Percentiles rank a stretch among this genome's conserved stretches.
Conservation (phyloP, 164 flowering plant species). For the Stephania cephalantha region DNA sequence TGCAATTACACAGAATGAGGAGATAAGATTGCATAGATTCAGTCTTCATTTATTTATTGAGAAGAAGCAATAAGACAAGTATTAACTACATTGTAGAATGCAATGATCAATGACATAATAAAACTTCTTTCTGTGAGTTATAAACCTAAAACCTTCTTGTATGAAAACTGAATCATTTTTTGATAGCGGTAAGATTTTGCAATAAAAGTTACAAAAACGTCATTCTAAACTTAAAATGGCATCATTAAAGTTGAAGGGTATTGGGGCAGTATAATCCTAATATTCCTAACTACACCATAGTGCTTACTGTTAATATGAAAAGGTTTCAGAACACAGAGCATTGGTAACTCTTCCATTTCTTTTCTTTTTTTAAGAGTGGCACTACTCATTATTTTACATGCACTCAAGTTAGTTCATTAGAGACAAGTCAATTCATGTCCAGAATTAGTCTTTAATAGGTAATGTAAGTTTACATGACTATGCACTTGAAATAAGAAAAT, state of each 20-base stretch:
- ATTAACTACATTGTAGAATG: too few species aligned
- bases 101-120: too few species aligned
- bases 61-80: too few species aligned
- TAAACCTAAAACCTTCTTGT: too few species aligned
- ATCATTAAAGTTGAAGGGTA: not conserved
- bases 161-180: too few species aligned
- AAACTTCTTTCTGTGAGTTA: too few species aligned
- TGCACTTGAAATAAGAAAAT: not conserved
- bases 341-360: not conserved
- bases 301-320: not conserved
- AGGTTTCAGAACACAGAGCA: not conserved
- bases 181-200: too few species aligned
- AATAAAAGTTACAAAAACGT: too few species aligned
- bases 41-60: too few species aligned
- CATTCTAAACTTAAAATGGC: not conserved
- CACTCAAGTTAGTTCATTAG: not conserved
- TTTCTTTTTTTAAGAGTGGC: not conserved
- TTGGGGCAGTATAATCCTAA: not conserved
- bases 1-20: conserved; percentile 21
- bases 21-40: conserved; percentile 5
- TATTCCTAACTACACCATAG: not conserved
- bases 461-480: not conserved
- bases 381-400: not conserved
- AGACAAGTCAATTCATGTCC: not conserved
- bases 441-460: not conserved